Evolutionary conservation across 345 rosid genomes (phyloP).

Genomic region (Arabidopsis arenosa): DNA sequence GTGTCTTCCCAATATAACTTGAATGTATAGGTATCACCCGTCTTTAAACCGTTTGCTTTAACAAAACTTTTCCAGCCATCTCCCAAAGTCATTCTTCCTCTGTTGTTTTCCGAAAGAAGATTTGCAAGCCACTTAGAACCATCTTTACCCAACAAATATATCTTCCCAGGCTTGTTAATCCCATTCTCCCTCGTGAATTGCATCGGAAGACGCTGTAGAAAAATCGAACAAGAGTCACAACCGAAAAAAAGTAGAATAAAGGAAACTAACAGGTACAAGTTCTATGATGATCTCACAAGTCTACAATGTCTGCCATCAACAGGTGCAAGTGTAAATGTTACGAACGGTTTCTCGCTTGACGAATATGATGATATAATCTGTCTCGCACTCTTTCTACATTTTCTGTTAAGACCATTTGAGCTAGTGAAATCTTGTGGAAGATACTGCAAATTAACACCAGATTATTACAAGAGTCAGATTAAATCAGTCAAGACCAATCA

Average conservation of each 20-base stretch:
- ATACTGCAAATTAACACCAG: constrained; percentile 23
- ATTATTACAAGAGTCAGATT: background rate
- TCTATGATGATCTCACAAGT: constrained; percentile 25
- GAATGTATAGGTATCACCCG: constrained; percentile 14
- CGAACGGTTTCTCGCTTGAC: constrained; percentile 19
- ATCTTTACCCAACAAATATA: constrained; percentile 37
- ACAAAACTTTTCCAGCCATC: constrained; percentile 41
- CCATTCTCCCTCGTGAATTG: constrained; percentile 43
- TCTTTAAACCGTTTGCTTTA: constrained; percentile 38
- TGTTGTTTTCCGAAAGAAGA: constrained; percentile 35
- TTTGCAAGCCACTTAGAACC: constrained; percentile 44
- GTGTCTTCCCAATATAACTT: constrained; percentile 37
- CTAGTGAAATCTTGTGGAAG: constrained; percentile 20
- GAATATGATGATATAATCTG: constrained; percentile 5
- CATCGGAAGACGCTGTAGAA: constrained; percentile 39
- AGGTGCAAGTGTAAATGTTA: constrained; percentile 41
- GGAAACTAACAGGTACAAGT: background rate
- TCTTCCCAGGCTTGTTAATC: constrained; percentile 36
- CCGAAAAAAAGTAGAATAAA: background rate
- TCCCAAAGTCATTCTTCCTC: constrained; percentile 43
- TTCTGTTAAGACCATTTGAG: background rate
- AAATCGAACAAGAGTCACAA: background rate
- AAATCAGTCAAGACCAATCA: background rate
- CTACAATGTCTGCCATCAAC: constrained; percentile 41
- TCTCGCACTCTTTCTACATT: constrained; percentile 3